Evolutionary conservation across 2,329 filamentous ascomycete species (phyloP), one percentile per base, ranked within the genome.

Genomic region (Colletotrichum orchidophilum): DNA sequence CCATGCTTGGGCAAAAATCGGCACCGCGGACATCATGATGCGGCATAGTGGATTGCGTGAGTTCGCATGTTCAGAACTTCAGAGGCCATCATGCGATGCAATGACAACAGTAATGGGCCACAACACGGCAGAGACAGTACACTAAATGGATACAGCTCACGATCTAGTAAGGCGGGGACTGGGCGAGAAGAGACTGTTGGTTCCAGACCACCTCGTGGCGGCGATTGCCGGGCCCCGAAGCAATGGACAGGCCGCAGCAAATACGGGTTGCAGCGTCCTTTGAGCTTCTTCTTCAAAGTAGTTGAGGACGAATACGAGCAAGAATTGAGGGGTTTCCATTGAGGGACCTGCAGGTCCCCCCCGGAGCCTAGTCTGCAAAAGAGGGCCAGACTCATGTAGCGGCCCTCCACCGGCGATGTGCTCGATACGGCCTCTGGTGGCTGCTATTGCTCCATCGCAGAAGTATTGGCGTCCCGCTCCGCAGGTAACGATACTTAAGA

Each of bases 281-380:
- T 26, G 57, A 62, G 18, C 57, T 24, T 46, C 67, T 46, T 21
- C 52, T 68, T 39, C 42, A 63, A 58, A 42, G 9, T 46, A 31
- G 33, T 31, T 33, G 42, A 21, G 68, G 64, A 63, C 68, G 64
- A 68, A 71, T 71, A 71, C 68, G 64, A 68, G 57, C 50, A 50
- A 35, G 46, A 53, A 54, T 46, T 35, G 58, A 46, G 31, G 26
- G 55, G 53, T 62, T 71, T 39, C 58, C 68, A 59, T 58, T 42
- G 58, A 58, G 49, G 31, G 39, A 57, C 64, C 68, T 71, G 64
- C 64, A 71, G 52, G 58, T 68, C 63, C 58, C 68, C 64, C 68
- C 52, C 26, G 5, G 5, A 52, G 63, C 64, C 68, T 59, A 67
- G 64, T 53, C 54, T 61, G 60, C 66, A 60, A 50, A 46, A 60